Evolutionary conservation across 371 early-diverging fungal species (phyloP).

Genomic region (Thermomucor indicae-seudaticae): DNA sequence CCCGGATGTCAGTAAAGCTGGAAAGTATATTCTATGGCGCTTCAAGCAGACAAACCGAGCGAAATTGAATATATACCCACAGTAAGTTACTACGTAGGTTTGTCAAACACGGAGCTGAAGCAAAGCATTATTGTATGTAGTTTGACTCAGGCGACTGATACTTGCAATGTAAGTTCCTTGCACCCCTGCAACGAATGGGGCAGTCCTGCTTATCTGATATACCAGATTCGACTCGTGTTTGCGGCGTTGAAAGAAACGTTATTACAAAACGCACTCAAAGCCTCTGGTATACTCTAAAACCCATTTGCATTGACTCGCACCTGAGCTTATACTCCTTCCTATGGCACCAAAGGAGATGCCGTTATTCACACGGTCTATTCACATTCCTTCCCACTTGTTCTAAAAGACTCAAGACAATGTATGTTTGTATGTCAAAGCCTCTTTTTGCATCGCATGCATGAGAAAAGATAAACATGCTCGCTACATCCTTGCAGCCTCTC

Average conservation of each 20-base stretch:
- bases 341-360: too few relatives aligned
- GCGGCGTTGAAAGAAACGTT: conserved; percentile 78
- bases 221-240: conserved; percentile 61
- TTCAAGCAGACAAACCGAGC: conserved; percentile 69
- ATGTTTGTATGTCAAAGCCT: too few relatives aligned
- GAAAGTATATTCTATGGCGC: conserved; percentile 69
- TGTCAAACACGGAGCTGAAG: neutral
- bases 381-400: too few relatives aligned
- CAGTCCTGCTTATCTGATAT: neutral
- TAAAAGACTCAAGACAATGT: too few relatives aligned
- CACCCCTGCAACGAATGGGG: neutral
- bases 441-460: too few relatives aligned
- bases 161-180: conserved; percentile 61
- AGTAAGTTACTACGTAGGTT: conserved; percentile 39
- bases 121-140: conserved; percentile 24
- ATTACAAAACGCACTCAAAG: conserved; percentile 64
- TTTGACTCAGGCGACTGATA: conserved; percentile 79
- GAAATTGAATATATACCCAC: conserved; percentile 70
- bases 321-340: too few relatives aligned
- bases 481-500: too few relatives aligned
- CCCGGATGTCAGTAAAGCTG: conserved; percentile 62
- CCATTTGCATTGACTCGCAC: too few relatives aligned
- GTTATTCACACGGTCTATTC: too few relatives aligned
- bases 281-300: conserved; percentile 66
- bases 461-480: too few relatives aligned